These are phyloP conservation scores for Phytophthora boehmeriae DNA, from an alignment of 352 stramenopile genomes.

Conservation along the genomic window DNA sequence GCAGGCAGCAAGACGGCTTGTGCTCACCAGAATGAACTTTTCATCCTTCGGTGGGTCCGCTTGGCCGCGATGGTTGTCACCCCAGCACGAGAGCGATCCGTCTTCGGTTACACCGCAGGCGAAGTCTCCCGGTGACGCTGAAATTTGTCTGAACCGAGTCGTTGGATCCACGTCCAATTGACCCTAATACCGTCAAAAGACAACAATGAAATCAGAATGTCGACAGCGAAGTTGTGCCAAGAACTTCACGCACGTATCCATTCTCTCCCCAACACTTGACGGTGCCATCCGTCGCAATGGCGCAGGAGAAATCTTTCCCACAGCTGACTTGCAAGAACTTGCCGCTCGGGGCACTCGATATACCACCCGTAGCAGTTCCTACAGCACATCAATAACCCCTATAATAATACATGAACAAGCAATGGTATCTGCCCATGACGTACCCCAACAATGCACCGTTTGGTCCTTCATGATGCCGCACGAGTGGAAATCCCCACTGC, in stretches of 20 bases:
- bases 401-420: too few relatives aligned
- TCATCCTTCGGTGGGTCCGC: slow-evolving; percentile 42
- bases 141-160: slow-evolving; percentile 66
- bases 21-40: slow-evolving; percentile 73
- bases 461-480: slow-evolving; percentile 85
- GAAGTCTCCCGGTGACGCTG: slow-evolving; percentile 64
- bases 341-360: slow-evolving; percentile 45
- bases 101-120: slow-evolving; percentile 64
- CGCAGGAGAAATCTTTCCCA: slow-evolving; percentile 71
- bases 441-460: slow-evolving; percentile 77
- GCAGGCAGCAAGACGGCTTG: slow-evolving; percentile 66
- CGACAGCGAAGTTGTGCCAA: neutral
- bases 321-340: slow-evolving; percentile 84
- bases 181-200: slow-evolving; percentile 32
- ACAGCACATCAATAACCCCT: neutral
- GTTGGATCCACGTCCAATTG: slow-evolving; percentile 49
- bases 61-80: slow-evolving; percentile 75
- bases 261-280: slow-evolving; percentile 79
- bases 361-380: slow-evolving; percentile 42
- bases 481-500: slow-evolving; percentile 80
- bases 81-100: slow-evolving; percentile 70
- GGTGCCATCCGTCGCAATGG: slow-evolving; percentile 50
- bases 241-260: slow-evolving; percentile 35
- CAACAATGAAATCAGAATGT: neutral
- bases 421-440: too few relatives aligned